Percentiles rank a stretch among this genome's conserved stretches.
Conservation (phyloP, 257 asterid genomes). For the Coffea eugenioides region DNA sequence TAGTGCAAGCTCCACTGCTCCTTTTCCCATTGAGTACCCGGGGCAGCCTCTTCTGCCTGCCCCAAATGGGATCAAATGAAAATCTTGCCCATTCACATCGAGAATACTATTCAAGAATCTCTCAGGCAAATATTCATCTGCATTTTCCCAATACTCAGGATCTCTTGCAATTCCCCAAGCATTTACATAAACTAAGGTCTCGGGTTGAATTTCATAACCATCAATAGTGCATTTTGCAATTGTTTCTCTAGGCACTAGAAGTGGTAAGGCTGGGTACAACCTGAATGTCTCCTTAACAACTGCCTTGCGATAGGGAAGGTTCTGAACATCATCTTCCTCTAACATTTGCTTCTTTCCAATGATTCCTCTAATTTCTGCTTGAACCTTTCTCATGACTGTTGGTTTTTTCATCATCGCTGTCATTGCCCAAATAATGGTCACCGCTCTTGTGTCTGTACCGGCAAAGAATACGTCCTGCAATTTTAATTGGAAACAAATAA, state of each 20-base stretch:
- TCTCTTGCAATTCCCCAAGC: background rate
- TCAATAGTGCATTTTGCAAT: background rate
- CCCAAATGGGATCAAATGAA: too few relatives aligned
- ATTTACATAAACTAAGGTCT: background rate
- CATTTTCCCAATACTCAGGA: too few relatives aligned
- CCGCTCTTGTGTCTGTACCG: background rate
- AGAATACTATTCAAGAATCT: too few relatives aligned
- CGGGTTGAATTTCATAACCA: background rate
- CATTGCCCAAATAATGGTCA: slow-evolving; percentile 5
- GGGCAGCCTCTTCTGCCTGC: too few relatives aligned
- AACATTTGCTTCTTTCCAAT: background rate
- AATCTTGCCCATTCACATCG: too few relatives aligned
- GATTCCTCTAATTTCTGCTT: background rate
- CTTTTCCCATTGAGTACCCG: too few relatives aligned
- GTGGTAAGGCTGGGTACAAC: background rate
- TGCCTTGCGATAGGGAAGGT: background rate
- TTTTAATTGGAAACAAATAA: background rate
- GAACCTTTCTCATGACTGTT: background rate
- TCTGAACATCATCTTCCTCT: background rate
- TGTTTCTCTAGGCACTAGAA: background rate
- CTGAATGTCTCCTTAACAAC: background rate
- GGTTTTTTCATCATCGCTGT: background rate
- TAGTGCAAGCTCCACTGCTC: too few relatives aligned
- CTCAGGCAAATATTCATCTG: too few relatives aligned
- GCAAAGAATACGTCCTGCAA: background rate